Percentiles rank a stretch among this genome's conserved stretches.
Conservation (phyloP, 1,284 basidiomycete species). For the Leccinum ponderosum region DNA sequence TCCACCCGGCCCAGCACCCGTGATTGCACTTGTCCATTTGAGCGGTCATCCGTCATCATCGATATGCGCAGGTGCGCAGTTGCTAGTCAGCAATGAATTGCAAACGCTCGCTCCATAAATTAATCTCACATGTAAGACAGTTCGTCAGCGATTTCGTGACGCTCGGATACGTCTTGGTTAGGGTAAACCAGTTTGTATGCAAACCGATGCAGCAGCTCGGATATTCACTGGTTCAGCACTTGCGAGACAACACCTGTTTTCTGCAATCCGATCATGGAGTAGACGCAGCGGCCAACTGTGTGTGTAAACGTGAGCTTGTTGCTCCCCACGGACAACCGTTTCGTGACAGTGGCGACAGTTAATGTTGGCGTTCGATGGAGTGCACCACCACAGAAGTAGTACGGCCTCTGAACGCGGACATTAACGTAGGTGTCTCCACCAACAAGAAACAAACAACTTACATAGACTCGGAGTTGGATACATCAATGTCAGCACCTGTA, state of each 20-base stretch:
- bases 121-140: not conserved
- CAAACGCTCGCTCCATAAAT: constrained; percentile 23
- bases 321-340: constrained; percentile 53
- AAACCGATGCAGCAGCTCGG: constrained; percentile 46
- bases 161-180: constrained; percentile 23
- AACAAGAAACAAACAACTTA: constrained; percentile 35
- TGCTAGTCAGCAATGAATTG: not conserved
- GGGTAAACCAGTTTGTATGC: constrained; percentile 21
- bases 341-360: constrained; percentile 10
- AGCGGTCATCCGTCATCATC: not conserved
- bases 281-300: not conserved
- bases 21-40: constrained; percentile 2
- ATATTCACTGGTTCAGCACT: constrained; percentile 66
- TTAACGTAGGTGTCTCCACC: constrained; percentile 14
- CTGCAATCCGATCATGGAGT: constrained; percentile 9
- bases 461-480: constrained; percentile 66
- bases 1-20: constrained; percentile 41
- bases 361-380: constrained; percentile 18
- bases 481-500: constrained; percentile 72
- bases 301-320: constrained; percentile 63
- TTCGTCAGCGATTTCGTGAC: constrained; percentile 33
- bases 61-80: not conserved
- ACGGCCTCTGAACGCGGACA: constrained; percentile 36
- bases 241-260: constrained; percentile 67
- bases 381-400: constrained; percentile 58